A percentile compares a stretch with the other conserved stretches of the same genome.
These are phyloP conservation scores for Blastocystis sp. DNA, from an alignment of 352 stramenopile genomes.

Conservation along the genomic window DNA sequence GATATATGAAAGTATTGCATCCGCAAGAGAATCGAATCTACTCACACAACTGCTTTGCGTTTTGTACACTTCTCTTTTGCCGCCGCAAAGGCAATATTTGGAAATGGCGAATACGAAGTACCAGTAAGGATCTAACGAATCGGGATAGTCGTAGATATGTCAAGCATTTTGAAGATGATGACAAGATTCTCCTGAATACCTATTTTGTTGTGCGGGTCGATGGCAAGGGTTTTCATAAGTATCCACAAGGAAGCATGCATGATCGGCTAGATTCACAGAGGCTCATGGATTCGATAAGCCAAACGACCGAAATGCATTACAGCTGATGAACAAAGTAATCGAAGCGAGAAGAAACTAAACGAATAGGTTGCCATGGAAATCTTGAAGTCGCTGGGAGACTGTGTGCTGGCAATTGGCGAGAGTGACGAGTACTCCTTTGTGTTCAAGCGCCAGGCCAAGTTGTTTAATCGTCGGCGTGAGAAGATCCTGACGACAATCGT, in stretches of 20 bases:
- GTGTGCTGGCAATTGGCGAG: conserved; percentile 61
- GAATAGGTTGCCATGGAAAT: conserved; percentile 57
- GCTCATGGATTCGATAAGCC: conserved; percentile 61
- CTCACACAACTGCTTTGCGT: too few species aligned
- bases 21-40: too few species aligned
- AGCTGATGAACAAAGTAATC: conserved; percentile 61
- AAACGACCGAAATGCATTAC: conserved; percentile 59
- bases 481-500: conserved; percentile 63
- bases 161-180: conserved; percentile 59
- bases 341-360: background rate
- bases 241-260: background rate
- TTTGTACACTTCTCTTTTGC: too few species aligned
- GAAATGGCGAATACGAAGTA: conserved; percentile 54
- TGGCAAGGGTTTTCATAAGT: conserved; percentile 62
- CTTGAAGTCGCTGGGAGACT: conserved; percentile 60
- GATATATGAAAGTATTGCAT: conserved; percentile 27
- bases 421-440: conserved; percentile 63
- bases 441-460: conserved; percentile 58
- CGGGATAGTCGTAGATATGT: conserved; percentile 29
- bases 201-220: conserved; percentile 62
- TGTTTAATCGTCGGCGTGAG: conserved; percentile 59
- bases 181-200: conserved; percentile 61
- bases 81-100: too few species aligned
- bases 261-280: conserved; percentile 58
- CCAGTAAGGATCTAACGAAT: conserved; percentile 3